Base-by-base conservation (phyloP, 1,139 yeast genomes). In the Blastobotrys proliferans region DNA sequence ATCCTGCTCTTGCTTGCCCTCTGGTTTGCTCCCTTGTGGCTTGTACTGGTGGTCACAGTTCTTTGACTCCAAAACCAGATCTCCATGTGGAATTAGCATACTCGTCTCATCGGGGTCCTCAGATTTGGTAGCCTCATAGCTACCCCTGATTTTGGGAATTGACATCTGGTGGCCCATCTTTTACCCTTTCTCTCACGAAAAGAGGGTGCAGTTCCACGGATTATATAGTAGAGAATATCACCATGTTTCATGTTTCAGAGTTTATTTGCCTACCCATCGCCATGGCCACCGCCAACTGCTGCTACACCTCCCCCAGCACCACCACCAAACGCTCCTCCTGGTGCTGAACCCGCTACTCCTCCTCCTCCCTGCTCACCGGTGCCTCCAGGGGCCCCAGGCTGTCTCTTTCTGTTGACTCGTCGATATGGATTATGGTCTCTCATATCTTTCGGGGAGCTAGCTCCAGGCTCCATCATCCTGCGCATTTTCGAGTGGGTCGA, bases 321-420 rank as follows among this genome's bases (percentile, higher is more conserved):
- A 9, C 38, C 38, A 11, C 31, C 38, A 11, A 6, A 13, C 10
- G 5, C 26, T 5, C 34, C 34, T 6, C 6, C 34, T 16, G 34
- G 20, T 14, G 19, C 13, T 10, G 31, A 9, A 30, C 18, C 17
- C 6, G 19, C 20, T 30, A 6, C 35, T 16, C 27, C 40, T 13
- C 27, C 40, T 3, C 26, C 35, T n/a, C 17, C 40, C 6, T 28
- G 35, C 13, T 25, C 35, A 3, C 40, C 40, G 16, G 21, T 20
- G 4, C 40, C 40, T 4, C 21, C 40, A 8, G 40, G 40, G 6
- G 35, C 40, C 10, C 4, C 17, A 27, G 32, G 32, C 17, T 37
- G 40, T 3, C 35, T 11, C 17, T 37, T 37, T n/a, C 14, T 16
- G 16, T 31, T 13, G n/a, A 5, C 21, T 19, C 11, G 6, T 11